Base-by-base conservation (phyloP, 192 early-diverging fungal species). In the Phycomyces blakesleeanus region DNA sequence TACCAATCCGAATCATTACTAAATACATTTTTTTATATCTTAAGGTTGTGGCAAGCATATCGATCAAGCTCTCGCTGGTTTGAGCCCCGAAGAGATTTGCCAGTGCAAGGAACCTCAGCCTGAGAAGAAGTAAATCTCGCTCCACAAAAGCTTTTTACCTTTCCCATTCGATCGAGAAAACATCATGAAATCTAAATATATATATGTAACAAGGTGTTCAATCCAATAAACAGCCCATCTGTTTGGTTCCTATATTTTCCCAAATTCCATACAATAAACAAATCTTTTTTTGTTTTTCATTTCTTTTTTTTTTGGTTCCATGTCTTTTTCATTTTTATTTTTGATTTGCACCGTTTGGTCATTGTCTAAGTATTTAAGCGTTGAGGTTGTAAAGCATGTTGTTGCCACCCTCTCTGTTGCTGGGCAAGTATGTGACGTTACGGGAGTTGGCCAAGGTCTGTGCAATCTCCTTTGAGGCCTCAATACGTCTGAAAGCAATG, bases 401-500 rank as follows among this genome's bases (percentile, higher is more conserved):
- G 77, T 78, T 79, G 69, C 80, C 84, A 37, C 80, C 79, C 37
- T 80, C 77, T 41, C 74, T 75, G 16, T 73, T 61, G 15, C 69
- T 78, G 11, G 97, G 97, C 64, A 99, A 82, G 65, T 97, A 99
- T 1, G 94, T 97, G 59, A 98, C 88, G 72, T 90, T 94, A 62
- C 85, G 78, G 20, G 93, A 79, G 27, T 81, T 79, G 26, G 91
- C 79, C 60, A 99, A 81, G 14, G 92, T 95, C 40, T 79, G 78
- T 38, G 97, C 95, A 71, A 99, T 99, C 52, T 98, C 95, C 81
- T 93, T 94, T 57, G 91, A 89, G 26, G 97, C 93, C 72, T 99
- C 97, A 66, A 99, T 98, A 64, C 96, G 87, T 73, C 97, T 89
- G 72, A 99, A 87, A 78, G 95, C 90, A 67, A 99, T 86, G 34